phyloP scores from a whole-genome alignment of 768 basidiomycete genomes.

The Tylopilus balloui region DNA sequence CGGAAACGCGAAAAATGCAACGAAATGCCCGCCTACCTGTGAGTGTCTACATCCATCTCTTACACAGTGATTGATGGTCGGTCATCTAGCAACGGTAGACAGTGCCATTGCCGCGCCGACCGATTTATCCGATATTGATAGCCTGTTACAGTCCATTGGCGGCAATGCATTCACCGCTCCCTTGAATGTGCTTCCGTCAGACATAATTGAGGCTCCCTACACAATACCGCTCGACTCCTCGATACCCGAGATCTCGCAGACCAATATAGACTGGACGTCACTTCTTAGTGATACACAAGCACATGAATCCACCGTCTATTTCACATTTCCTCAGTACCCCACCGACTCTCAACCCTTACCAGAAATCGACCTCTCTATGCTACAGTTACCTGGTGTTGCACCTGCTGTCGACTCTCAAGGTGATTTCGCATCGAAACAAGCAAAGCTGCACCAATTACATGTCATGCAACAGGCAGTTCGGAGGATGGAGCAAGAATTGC shows the following conservation, averaged over 20 bases:
- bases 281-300: slow-evolving; percentile 5
- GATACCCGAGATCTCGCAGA: slow-evolving; percentile 1
- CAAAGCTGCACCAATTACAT: slow-evolving; percentile 19
- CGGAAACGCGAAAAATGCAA: neutral
- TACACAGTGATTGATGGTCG: neutral
- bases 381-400: slow-evolving; percentile 16
- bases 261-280: slow-evolving; percentile 13
- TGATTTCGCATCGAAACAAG: slow-evolving; percentile 8
- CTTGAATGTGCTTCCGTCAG: neutral
- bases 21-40: neutral
- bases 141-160: slow-evolving; percentile 6
- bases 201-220: neutral
- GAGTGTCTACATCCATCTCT: neutral
- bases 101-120: neutral
- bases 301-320: neutral
- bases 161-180: neutral
- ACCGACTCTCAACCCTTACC: slow-evolving; percentile 6
- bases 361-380: slow-evolving; percentile 25
- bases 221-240: neutral
- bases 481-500: slow-evolving; percentile 33
- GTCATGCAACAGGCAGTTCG: slow-evolving; percentile 33
- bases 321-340: slow-evolving; percentile 4
- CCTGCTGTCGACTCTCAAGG: neutral
- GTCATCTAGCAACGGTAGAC: neutral
- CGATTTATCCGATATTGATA: slow-evolving; percentile 6